Conservation (phyloP, 2,329 filamentous ascomycete species). For the Aspergillus floridensis region DNA sequence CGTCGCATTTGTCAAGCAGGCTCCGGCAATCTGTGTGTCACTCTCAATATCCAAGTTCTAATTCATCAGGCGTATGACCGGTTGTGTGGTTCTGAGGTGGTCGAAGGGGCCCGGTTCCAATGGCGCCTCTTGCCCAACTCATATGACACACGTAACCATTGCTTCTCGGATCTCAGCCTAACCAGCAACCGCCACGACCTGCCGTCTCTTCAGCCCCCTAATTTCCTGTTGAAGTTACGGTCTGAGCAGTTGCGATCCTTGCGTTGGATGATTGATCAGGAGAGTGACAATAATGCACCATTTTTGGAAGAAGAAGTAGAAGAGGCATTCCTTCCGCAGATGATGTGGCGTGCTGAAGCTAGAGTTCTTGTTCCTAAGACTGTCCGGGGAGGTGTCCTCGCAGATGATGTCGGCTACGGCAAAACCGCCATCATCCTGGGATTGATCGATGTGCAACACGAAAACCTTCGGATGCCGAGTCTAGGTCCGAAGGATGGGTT, state of each 20-base stretch:
- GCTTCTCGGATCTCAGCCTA: constrained; percentile 43
- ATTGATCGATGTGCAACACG: constrained; percentile 51
- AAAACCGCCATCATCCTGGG: constrained; percentile 63
- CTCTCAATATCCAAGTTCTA: constrained; percentile 39
- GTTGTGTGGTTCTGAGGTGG: constrained; percentile 15
- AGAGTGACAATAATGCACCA: constrained; percentile 36
- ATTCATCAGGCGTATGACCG: constrained; percentile 36
- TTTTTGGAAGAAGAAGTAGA: constrained; percentile 58
- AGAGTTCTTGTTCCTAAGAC: constrained; percentile 31
- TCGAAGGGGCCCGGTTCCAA: constrained; percentile 25
- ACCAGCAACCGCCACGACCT: constrained; percentile 43
- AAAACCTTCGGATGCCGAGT: constrained; percentile 18
- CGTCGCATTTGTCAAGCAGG: constrained; percentile 29
- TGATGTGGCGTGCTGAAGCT: constrained; percentile 60
- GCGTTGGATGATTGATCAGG: constrained; percentile 59
- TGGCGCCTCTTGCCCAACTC: constrained; percentile 52
- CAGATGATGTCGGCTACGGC: constrained; percentile 64
- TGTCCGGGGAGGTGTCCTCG: constrained; percentile 60
- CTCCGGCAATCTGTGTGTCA: constrained; percentile 38
- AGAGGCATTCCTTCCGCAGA: constrained; percentile 50
- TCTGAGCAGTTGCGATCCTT: constrained; percentile 56
- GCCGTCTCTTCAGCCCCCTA: constrained; percentile 32
- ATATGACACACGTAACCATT: constrained; percentile 30
- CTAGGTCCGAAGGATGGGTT: constrained; percentile 19
- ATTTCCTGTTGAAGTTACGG: constrained; percentile 43